A percentile compares a stretch with the other conserved stretches of the same genome.
Conservation (phyloP, 1,284 basidiomycete genomes). For the Pholiota adiposa region DNA sequence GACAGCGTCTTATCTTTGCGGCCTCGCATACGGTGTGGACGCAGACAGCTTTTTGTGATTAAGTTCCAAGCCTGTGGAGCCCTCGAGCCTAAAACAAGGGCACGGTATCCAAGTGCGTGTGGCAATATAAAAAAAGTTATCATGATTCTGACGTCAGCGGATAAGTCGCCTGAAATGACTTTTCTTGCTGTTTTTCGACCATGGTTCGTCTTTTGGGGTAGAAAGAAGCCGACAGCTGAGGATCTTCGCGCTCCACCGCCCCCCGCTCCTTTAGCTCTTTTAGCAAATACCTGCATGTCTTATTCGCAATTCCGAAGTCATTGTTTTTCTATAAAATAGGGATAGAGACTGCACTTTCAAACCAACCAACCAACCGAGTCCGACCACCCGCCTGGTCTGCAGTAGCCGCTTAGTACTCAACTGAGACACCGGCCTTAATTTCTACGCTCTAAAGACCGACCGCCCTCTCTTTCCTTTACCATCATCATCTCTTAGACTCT, state of each 20-base stretch:
- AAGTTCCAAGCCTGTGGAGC: not conserved
- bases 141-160: not conserved
- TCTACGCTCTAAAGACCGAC: no score
- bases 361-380: not conserved
- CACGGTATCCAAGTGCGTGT: not conserved
- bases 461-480: not conserved
- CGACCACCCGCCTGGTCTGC: not conserved
- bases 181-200: slow-evolving; percentile 4
- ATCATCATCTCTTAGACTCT: not conserved
- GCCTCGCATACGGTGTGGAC: not conserved
- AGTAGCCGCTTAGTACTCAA: not conserved
- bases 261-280: not conserved
- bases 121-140: not conserved
- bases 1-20: not conserved
- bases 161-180: not conserved
- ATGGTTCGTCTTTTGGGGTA: slow-evolving; percentile 2
- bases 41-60: not conserved
- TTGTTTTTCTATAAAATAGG: not conserved
- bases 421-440: not conserved
- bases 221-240: not conserved
- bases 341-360: not conserved
- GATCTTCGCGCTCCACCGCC: not conserved
- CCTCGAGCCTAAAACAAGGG: not conserved
- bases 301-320: not conserved
- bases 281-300: not conserved